phyloP scores from a whole-genome alignment of 1,284 basidiomycete species.

The Earliella scabrosa region DNA sequence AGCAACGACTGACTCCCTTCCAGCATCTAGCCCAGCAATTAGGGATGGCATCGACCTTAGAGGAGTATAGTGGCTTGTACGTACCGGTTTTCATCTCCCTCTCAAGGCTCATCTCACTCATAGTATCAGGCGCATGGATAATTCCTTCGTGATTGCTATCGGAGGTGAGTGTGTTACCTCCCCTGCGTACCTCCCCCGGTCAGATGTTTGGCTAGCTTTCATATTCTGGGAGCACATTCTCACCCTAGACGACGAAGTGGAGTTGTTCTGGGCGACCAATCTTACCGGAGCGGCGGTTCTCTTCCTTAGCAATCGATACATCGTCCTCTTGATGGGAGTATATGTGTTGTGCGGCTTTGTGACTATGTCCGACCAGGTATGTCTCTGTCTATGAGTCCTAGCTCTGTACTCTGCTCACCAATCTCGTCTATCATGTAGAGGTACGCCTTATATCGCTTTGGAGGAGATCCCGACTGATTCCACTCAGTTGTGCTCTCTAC shows the following conservation, averaged over 20 bases:
- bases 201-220: slow-evolving; percentile 1
- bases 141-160: too few relatives aligned
- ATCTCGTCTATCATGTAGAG: not conserved
- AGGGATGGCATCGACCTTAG: too few relatives aligned
- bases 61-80: too few relatives aligned
- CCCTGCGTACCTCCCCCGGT: too few relatives aligned
- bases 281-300: slow-evolving; percentile 7
- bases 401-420: not conserved
- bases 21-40: too few relatives aligned
- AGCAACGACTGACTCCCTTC: too few relatives aligned
- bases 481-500: not conserved
- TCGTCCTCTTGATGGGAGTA: not conserved
- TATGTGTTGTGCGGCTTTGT: not conserved
- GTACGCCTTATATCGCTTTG: not conserved
- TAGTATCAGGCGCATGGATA: too few relatives aligned
- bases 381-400: not conserved
- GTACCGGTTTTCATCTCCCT: too few relatives aligned
- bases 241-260: slow-evolving; percentile 11
- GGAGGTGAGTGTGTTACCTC: too few relatives aligned
- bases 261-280: slow-evolving; percentile 7
- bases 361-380: not conserved
- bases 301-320: not conserved
- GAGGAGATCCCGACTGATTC: not conserved
- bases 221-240: slow-evolving; percentile 12
- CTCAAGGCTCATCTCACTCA: too few relatives aligned